Conservation (phyloP, 495 filamentous ascomycete species). For the Aspergillus asperescens region DNA sequence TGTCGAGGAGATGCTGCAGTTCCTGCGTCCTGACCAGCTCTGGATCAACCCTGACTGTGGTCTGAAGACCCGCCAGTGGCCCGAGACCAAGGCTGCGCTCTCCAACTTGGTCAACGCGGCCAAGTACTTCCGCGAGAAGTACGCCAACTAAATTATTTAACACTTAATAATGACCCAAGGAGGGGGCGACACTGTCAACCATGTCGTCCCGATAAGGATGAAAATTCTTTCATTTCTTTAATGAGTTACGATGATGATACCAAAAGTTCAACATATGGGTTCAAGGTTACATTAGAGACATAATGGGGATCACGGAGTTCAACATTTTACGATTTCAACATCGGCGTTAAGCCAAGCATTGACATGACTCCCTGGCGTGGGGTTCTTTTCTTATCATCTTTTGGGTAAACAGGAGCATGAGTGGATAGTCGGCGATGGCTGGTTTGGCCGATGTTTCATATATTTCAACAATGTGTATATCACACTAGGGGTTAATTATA, state of each 20-base stretch:
- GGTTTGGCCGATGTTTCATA: constrained; percentile 19
- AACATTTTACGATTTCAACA: constrained; percentile 60
- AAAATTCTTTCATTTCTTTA: constrained; percentile 31
- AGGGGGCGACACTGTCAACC: constrained; percentile 42
- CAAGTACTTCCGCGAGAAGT: constrained; percentile 91
- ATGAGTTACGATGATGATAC: constrained; percentile 50
- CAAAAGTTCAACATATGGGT: constrained; percentile 50
- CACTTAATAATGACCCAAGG: constrained; percentile 17
- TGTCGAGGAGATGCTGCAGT: constrained; percentile 93
- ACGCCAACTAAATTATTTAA: constrained; percentile 49
- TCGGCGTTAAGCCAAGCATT: constrained; percentile 45
- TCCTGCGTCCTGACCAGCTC: constrained; percentile 90
- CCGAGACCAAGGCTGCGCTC: constrained; percentile 89
- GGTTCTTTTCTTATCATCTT: constrained; percentile 12
- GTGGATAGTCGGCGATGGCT: constrained; percentile 12
- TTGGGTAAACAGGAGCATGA: constrained; percentile 13
- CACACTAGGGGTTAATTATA: constrained; percentile 17
- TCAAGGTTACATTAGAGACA: constrained; percentile 42
- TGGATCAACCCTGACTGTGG: constrained; percentile 99
- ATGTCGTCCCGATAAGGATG: constrained; percentile 33
- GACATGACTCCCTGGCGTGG: constrained; percentile 20
- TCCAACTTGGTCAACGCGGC: constrained; percentile 92
- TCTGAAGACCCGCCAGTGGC: constrained; percentile 95
- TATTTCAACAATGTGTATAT: constrained; percentile 32
- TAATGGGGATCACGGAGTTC: constrained; percentile 46